Percentiles rank a stretch among this genome's conserved stretches.
Evolutionary conservation across 257 asterid genomes (phyloP).

Genomic region (Scutellaria galericulata): DNA sequence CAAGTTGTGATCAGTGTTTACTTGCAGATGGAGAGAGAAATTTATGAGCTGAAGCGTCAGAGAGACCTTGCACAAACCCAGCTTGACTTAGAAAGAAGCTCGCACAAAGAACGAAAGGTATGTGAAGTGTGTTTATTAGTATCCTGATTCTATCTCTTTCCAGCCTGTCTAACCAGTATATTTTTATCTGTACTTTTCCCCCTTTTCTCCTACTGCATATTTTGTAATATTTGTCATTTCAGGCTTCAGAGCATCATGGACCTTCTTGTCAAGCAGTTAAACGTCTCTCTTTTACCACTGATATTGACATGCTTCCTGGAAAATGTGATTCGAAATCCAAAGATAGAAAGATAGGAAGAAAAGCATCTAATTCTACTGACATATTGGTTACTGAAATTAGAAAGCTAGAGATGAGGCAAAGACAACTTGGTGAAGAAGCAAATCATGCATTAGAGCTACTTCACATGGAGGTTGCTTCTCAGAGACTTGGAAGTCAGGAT

Average conservation of each 20-base stretch:
- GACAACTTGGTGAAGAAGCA: conserved; percentile 96
- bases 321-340: conserved; percentile 43
- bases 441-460: conserved; percentile 89
- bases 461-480: conserved; percentile 89
- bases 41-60: conserved; percentile 83
- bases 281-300: conserved; percentile 65
- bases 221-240: conserved; percentile 36
- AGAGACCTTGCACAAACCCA: conserved; percentile 80
- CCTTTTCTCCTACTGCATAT: conserved; percentile 10
- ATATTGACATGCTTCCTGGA: conserved; percentile 45
- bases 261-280: conserved; percentile 77
- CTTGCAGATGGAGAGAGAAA: conserved; percentile 88
- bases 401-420: conserved; percentile 83
- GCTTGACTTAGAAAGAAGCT: conserved; percentile 76
- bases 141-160: not conserved
- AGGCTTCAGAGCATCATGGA: conserved; percentile 69
- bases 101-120: conserved; percentile 78
- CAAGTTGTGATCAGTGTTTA: conserved; percentile 34
- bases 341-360: conserved; percentile 52
- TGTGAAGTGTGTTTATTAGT: not conserved
- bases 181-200: not conserved
- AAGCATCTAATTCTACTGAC: conserved; percentile 57
- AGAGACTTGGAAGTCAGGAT: conserved; percentile 69
- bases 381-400: conserved; percentile 79
- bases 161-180: not conserved